These are phyloP conservation scores for barley (Hordeum vulgare) DNA, from an alignment of 176 grass and related monocot genomes.

Conservation along the genomic window DNA sequence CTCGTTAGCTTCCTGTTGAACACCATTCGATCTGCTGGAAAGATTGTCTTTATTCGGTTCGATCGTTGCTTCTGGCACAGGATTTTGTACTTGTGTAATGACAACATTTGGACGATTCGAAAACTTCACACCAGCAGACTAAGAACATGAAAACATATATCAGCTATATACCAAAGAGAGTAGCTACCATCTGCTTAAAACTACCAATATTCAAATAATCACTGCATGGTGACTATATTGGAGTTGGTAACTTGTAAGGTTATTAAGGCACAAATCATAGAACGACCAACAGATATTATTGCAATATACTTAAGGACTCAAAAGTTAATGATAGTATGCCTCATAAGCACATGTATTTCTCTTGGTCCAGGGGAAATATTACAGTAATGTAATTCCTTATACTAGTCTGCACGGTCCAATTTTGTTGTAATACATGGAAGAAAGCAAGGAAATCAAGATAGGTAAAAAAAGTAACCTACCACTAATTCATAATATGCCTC, in stretches of 20 bases:
- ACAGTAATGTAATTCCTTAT: not conserved
- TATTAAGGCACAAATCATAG: constrained; percentile 9
- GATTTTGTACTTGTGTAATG: constrained; percentile 37
- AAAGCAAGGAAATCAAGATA: constrained; percentile 8
- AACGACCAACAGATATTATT: not conserved
- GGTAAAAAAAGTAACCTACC: constrained; percentile 46
- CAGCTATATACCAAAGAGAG: constrained; percentile 20
- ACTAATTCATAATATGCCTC: constrained; percentile 93
- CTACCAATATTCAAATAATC: not conserved
- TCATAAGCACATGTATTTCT: not conserved
- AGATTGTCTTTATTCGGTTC: constrained; percentile 30
- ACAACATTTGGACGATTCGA: constrained; percentile 45
- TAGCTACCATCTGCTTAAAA: not conserved
- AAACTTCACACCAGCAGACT: constrained; percentile 85
- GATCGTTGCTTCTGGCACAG: constrained; percentile 31
- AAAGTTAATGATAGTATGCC: not conserved
- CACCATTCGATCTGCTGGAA: constrained; percentile 31
- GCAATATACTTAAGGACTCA: not conserved
- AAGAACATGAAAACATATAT: constrained; percentile 20
- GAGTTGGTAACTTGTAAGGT: not conserved
- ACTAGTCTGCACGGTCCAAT: not conserved
- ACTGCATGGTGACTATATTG: not conserved
- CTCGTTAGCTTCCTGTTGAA: constrained; percentile 34
- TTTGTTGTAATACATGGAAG: not conserved
- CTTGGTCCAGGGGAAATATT: not conserved